Percentiles rank a stretch among this genome's conserved stretches.
Conservation (phyloP, 2,329 filamentous ascomycete species). For the Curvularia sp. region DNA sequence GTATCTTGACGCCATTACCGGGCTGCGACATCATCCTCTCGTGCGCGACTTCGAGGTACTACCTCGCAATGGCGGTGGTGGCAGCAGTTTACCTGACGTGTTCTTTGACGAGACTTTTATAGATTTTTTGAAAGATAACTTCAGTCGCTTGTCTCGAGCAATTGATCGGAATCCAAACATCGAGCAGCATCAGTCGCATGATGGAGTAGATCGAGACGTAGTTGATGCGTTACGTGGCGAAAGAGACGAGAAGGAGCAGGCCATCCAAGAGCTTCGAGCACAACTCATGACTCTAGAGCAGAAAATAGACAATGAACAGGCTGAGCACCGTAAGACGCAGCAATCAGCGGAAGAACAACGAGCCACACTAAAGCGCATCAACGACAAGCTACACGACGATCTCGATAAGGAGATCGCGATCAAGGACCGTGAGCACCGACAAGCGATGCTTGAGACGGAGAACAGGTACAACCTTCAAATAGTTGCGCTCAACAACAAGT, state of each 20-base stretch:
- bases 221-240: conserved; percentile 84
- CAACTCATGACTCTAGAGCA: conserved; percentile 63
- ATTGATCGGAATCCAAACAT: conserved; percentile 90
- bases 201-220: conserved; percentile 91
- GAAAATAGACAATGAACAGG: conserved; percentile 73
- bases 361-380: conserved; percentile 67
- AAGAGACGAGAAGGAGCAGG: conserved; percentile 73
- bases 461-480: conserved; percentile 57
- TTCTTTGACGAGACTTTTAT: conserved; percentile 88
- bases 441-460: conserved; percentile 52
- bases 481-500: conserved; percentile 45
- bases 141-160: conserved; percentile 80
- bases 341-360: conserved; percentile 55
- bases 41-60: conserved; percentile 90
- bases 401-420: conserved; percentile 72
- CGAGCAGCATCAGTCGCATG: conserved; percentile 84
- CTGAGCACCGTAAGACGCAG: conserved; percentile 72
- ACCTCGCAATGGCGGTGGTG: conserved; percentile 64
- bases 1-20: conserved; percentile 82
- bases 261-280: conserved; percentile 64
- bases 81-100: conserved; percentile 73
- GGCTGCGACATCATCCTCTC: conserved; percentile 76
- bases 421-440: conserved; percentile 49
- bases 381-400: conserved; percentile 72
- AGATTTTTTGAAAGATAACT: conserved; percentile 96